Evolutionary conservation across 2,329 filamentous ascomycete genomes (phyloP), one percentile per base, ranked within the genome.

Genomic region (Botrytis galanthina): DNA sequence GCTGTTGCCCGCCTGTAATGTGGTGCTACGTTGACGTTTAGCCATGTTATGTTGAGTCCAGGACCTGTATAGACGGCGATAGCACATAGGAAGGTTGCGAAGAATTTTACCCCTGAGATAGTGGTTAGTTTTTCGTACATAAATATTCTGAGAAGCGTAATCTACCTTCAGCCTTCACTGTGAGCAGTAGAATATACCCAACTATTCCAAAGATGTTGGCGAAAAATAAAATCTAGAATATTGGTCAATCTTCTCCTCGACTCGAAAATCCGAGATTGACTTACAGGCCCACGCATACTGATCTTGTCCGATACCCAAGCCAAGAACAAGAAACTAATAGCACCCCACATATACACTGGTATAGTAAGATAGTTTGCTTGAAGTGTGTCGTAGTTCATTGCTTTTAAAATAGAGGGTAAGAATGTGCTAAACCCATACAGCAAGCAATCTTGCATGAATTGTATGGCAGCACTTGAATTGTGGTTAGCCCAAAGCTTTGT

Each of bases 401-500:
- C 83, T 60, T 83, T 82, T 66, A 89, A 82, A 75, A 90, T 89
- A 2, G 85, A 85, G 3, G 88, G 88, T 6, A 89, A 80, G 78
- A 89, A 89, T 16, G 86, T 89, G 75, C 84, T 86, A 79, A 89
- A 88, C n/a, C 87, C 87, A 77, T 87, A 89, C 26, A 74, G 68
- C 44, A 74, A 64, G 37, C 77, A 74, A 32, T 78, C 76, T 37
- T 68, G 70, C 72, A 74, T 67, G 10, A 76, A 75, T 62, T 78
- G 78, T 18, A 75, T 77, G 22, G 72, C 67, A 60, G 76, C 82
- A 79, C 83, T 86, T 20, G 1, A 39, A 42, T 26, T 29, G 8
- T 16, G 37, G n/a, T 74, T 46, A 76, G 32, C 32, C 6, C 12
- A 20, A 16, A 35, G 9, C 32, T 46, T 9, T n/a, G 8, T 35